Base-by-base conservation (phyloP, 305 asterid species). In the Nicotiana rustica region DNA sequence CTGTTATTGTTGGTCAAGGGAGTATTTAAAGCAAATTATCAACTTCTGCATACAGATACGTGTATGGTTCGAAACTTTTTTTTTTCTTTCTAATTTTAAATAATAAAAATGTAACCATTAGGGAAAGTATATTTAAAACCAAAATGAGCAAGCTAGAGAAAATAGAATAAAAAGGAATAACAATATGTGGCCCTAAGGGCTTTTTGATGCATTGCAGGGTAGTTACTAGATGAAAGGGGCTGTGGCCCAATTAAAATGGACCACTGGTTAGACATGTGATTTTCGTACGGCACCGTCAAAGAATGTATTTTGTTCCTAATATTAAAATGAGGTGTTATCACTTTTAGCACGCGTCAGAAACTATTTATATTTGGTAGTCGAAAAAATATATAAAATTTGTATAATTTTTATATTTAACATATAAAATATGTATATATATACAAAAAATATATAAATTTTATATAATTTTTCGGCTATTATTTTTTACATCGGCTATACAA, bases 211-310 rank as follows among this genome's bases (percentile, higher is more conserved):
- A 52, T 75, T 49, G 64, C 25, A 25, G 79, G 47, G 52, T 75
- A n/a, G n/a, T 49, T 25, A 73, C 25, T 73, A 52, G 5, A 49
- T 75, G 79, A 75, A 52, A 25, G 65, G 44, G 41, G 64, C 36
- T 73, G 38, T 75, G 79, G 17, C 47, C 79, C 79, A 75, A 75
- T 52, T 75, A 14, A 25, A 47, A 75, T 12, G 47, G 79, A 49
- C 79, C 61, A 52, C 44, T 3, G 21, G 1, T 21, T 14, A 8
- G 5, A 75, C 64, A 49, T 25, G 41, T 14, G 4, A 49, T 10
- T 52, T 75, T 75, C 44, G 64, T 75, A 75, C 79, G 79, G 79
- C 79, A 75, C 79, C 79, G 79, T 52, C 79, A 73, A 73, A 49
- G 44, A 71, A 71, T 49, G 38, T 44, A 41, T 6, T 64, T 5